Conservation (phyloP, 352 stramenopile species). For the Globisporangium mamillatum region DNA sequence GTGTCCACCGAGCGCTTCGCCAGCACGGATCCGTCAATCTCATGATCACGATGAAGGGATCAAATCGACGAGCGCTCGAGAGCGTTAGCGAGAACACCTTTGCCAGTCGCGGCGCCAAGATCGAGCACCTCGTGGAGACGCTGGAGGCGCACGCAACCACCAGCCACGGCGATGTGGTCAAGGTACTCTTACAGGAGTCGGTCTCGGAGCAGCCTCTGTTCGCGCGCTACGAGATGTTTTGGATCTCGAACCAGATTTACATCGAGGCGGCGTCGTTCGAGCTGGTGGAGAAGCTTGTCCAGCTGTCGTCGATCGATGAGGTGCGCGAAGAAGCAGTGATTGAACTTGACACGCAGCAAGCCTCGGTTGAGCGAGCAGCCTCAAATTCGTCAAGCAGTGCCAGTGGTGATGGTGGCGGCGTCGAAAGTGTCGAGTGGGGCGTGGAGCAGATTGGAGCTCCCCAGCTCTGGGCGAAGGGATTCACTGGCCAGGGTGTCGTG, state of each 20-base stretch:
- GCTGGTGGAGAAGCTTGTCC: slow-evolving; percentile 23
- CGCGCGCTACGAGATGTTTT: slow-evolving; percentile 22
- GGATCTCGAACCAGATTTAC: slow-evolving; percentile 29
- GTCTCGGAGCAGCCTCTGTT: slow-evolving; percentile 14
- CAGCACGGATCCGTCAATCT: slow-evolving; percentile 16
- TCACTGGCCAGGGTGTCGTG: slow-evolving; percentile 16
- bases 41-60: slow-evolving; percentile 24
- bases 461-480: slow-evolving; percentile 12
- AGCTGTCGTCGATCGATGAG: slow-evolving; percentile 12
- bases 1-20: slow-evolving; percentile 24
- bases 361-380: too few species aligned
- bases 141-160: too few species aligned
- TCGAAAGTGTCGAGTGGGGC: slow-evolving; percentile 12
- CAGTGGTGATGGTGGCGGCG: too few species aligned
- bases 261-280: slow-evolving; percentile 24
- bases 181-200: slow-evolving; percentile 16
- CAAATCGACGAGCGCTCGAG: slow-evolving; percentile 1
- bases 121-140: too few species aligned
- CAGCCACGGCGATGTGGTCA: slow-evolving; percentile 5
- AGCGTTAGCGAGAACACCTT: too few species aligned
- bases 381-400: too few species aligned
- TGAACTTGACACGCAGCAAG: neutral
- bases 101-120: too few species aligned
- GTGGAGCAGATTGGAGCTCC: slow-evolving; percentile 15
- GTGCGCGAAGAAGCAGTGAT: slow-evolving; percentile 18